Percentiles rank a stretch among this genome's conserved stretches.
Evolutionary conservation across 2,329 filamentous ascomycete genomes (phyloP).

Genomic region (Colletotrichum sojae): DNA sequence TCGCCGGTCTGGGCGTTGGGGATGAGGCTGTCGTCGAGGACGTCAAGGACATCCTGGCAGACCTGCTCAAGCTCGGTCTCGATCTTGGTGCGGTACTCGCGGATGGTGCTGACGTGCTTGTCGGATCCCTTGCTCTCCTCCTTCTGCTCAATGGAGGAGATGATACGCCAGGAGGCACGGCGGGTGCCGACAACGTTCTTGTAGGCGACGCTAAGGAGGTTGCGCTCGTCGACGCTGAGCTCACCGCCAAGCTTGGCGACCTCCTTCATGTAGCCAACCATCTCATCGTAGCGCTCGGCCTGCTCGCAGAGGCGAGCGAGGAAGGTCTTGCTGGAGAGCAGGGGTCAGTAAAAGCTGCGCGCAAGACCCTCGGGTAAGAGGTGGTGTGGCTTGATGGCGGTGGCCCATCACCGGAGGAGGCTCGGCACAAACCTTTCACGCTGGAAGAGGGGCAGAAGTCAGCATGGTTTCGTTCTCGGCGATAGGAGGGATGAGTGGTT

Average conservation of each 20-base stretch:
- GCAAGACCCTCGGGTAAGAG: slow-evolving; percentile 29
- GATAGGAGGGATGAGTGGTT: slow-evolving; percentile 27
- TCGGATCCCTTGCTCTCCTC: slow-evolving; percentile 98
- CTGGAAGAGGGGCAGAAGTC: slow-evolving; percentile 60
- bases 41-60: slow-evolving; percentile 97
- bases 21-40: slow-evolving; percentile 93
- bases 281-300: slow-evolving; percentile 99
- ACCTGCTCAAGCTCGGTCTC: slow-evolving; percentile 97
- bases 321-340: slow-evolving; percentile 90
- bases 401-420: slow-evolving; percentile 27
- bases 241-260: slow-evolving; percentile 89
- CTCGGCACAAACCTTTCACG: slow-evolving; percentile 74
- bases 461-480: slow-evolving; percentile 47
- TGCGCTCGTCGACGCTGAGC: slow-evolving; percentile 96
- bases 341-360: slow-evolving; percentile 35
- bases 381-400: slow-evolving; percentile 29
- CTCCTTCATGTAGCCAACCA: slow-evolving; percentile 99
- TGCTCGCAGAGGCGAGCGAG: slow-evolving; percentile 99
- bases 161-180: slow-evolving; percentile 99
- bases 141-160: slow-evolving; percentile 99
- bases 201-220: slow-evolving; percentile 98
- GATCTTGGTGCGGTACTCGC: slow-evolving; percentile 98
- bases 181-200: slow-evolving; percentile 99
- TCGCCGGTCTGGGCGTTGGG: slow-evolving; percentile 96
- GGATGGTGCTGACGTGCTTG: slow-evolving; percentile 94